Evolutionary conservation across 139 green algal species (phyloP).

Genomic region (Auxenochlorella protothecoides): DNA sequence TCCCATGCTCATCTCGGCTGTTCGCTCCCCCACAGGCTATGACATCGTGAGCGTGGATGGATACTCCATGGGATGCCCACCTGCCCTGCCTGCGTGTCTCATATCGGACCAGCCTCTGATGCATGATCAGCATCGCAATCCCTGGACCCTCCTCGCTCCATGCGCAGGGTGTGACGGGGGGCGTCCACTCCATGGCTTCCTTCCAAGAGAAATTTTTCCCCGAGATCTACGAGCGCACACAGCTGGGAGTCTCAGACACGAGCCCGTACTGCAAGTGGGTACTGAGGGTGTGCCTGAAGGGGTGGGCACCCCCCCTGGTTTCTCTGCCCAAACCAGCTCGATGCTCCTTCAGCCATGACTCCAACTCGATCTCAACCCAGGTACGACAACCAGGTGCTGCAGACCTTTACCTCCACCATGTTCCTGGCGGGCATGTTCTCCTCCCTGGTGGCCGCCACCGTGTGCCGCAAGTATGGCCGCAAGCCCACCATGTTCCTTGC

Average conservation of each 20-base stretch:
- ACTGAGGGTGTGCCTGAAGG: not conserved
- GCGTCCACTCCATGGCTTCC: constrained; percentile 2
- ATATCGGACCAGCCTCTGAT: not conserved
- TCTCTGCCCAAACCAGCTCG: not conserved
- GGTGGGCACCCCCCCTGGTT: not conserved
- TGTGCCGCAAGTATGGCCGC: constrained; percentile 24
- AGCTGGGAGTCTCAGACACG: not conserved
- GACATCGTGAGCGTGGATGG: not conserved
- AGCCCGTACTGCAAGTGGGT: constrained; percentile 31
- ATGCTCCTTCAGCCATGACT: not conserved
- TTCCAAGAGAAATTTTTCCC: constrained; percentile 14
- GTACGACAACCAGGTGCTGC: constrained; percentile 43
- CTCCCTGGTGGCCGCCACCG: constrained; percentile 10
- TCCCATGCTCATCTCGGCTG: too few species aligned
- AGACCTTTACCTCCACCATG: constrained; percentile 59
- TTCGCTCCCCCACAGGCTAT: not conserved
- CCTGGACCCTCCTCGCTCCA: too few species aligned
- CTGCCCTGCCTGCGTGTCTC: not conserved
- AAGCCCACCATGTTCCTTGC: constrained; percentile 37
- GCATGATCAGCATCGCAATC: too few species aligned
- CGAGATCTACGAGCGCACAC: constrained; percentile 7
- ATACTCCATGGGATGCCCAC: not conserved
- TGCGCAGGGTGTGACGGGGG: too few species aligned
- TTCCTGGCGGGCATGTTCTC: constrained; percentile 34
- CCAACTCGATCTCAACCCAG: constrained; percentile 15